Percentiles rank a stretch among this genome's conserved stretches.
Conservation (phyloP, 129 eudicot species). For the Flaveria trinervia region DNA sequence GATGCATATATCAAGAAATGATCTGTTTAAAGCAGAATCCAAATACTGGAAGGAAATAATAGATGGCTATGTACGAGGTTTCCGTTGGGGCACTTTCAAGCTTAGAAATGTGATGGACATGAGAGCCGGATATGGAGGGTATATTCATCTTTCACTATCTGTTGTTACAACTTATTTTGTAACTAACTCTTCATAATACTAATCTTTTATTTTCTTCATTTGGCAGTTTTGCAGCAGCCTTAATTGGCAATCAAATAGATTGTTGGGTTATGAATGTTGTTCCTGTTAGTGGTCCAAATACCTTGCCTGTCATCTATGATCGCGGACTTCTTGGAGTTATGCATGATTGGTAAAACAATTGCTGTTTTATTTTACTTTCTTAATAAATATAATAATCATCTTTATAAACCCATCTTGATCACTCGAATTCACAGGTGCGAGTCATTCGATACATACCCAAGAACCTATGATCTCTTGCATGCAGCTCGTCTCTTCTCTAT, state of each 20-base stretch:
- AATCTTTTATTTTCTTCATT: constrained; percentile 5
- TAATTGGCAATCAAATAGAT: constrained; percentile 62
- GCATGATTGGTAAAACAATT: constrained; percentile 84
- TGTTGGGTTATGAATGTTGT: constrained; percentile 97
- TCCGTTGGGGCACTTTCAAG: constrained; percentile 63
- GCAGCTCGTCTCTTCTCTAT: constrained; percentile 88
- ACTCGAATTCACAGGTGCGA: constrained; percentile 67
- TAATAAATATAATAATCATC: not conserved
- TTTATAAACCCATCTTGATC: constrained; percentile 11
- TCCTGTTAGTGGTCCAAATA: constrained; percentile 89
- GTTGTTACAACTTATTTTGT: not conserved
- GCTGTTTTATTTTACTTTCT: not conserved
- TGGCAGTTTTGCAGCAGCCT: constrained; percentile 94
- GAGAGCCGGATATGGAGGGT: constrained; percentile 99
- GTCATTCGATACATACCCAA: constrained; percentile 94
- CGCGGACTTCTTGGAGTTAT: constrained; percentile 96
- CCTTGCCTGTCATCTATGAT: constrained; percentile 90
- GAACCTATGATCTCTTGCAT: constrained; percentile 89
- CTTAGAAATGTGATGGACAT: constrained; percentile 90
- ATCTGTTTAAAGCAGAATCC: constrained; percentile 83
- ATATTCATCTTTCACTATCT: not conserved
- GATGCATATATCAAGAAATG: constrained; percentile 91
- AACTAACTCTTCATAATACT: not conserved
- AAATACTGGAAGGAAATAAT: constrained; percentile 93
- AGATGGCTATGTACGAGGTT: constrained; percentile 67